Percentiles rank a stretch among this genome's conserved stretches.
Conservation (phyloP, 495 filamentous ascomycete genomes). For the Margaritispora aquatica region DNA sequence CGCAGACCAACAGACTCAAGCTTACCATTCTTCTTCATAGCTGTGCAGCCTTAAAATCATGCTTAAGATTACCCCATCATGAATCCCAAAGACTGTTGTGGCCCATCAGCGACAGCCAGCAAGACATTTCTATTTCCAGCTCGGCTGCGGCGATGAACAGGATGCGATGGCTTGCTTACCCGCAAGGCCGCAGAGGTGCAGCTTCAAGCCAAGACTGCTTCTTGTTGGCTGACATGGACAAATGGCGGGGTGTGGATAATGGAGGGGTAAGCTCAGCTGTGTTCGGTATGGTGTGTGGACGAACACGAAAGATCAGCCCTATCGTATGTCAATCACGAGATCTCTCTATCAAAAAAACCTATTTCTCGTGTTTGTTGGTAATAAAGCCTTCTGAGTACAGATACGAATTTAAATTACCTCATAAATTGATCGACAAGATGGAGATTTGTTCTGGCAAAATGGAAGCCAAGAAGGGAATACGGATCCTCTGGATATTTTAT, state of each 20-base stretch:
- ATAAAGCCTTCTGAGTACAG: too few relatives aligned
- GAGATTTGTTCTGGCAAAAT: too few relatives aligned
- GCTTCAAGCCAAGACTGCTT: not conserved
- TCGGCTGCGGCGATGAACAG: not conserved
- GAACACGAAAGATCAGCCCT: not conserved
- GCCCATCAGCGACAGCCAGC: not conserved
- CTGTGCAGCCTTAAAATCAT: not conserved
- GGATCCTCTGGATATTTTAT: too few relatives aligned
- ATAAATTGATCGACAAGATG: too few relatives aligned
- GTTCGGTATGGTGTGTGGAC: not conserved
- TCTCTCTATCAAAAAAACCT: too few relatives aligned
- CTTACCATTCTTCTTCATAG: not conserved
- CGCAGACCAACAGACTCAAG: not conserved
- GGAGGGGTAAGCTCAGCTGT: not conserved
- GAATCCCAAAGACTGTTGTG: not conserved
- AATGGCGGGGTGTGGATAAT: not conserved
- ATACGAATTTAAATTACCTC: too few relatives aligned
- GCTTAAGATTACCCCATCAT: not conserved
- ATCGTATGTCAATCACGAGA: not conserved
- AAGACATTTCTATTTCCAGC: not conserved
- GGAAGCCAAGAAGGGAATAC: too few relatives aligned
- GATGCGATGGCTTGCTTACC: not conserved
- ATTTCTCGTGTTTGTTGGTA: too few relatives aligned
- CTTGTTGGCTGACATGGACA: not conserved
- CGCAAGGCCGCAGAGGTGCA: not conserved